These are phyloP conservation scores for Trichosanthes truncata DNA, from an alignment of 306 rosid genomes.

Conservation along the genomic window DNA sequence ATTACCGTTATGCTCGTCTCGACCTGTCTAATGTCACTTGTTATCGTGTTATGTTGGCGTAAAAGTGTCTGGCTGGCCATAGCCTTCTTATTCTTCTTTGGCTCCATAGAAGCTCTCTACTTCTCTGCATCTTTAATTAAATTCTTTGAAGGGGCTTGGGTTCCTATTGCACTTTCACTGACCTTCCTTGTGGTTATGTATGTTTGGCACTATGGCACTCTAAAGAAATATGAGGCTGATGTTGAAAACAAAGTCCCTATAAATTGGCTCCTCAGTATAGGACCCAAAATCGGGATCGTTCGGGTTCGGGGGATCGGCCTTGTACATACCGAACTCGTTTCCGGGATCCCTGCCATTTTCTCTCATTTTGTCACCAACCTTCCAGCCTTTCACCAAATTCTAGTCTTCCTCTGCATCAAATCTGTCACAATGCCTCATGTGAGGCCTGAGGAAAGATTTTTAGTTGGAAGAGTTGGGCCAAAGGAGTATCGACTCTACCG, in stretches of 20 bases:
- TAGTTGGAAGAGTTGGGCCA: constrained; percentile 93
- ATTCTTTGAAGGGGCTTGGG: constrained; percentile 97
- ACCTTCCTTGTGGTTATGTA: constrained; percentile 76
- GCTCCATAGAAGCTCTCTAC: constrained; percentile 90
- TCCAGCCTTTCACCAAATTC: constrained; percentile 95
- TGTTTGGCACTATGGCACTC: constrained; percentile 91
- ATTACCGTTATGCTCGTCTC: constrained; percentile 94
- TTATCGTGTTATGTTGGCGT: constrained; percentile 83
- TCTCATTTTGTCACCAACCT: constrained; percentile 94
- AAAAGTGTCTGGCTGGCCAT: constrained; percentile 47
- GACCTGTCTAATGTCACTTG: constrained; percentile 92
- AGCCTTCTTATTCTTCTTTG: constrained; percentile 74
- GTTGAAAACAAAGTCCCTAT: constrained; percentile 91
- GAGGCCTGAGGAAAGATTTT: constrained; percentile 77
- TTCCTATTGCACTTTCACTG: constrained; percentile 81
- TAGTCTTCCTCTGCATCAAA: constrained; percentile 89
- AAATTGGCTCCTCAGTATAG: constrained; percentile 85
- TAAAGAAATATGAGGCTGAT: constrained; percentile 87
- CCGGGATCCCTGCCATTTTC: constrained; percentile 91
- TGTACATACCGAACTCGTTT: constrained; percentile 86
- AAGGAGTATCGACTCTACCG: constrained; percentile 78
- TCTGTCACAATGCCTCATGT: constrained; percentile 94
- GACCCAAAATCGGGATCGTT: constrained; percentile 77
- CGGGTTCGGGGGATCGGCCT: constrained; percentile 93
- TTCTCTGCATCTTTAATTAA: constrained; percentile 93